A percentile compares a stretch with the other conserved stretches of the same genome.
These are phyloP conservation scores for Fusarium incarnatum DNA, from an alignment of 2,329 filamentous ascomycete species.

Conservation along the genomic window DNA sequence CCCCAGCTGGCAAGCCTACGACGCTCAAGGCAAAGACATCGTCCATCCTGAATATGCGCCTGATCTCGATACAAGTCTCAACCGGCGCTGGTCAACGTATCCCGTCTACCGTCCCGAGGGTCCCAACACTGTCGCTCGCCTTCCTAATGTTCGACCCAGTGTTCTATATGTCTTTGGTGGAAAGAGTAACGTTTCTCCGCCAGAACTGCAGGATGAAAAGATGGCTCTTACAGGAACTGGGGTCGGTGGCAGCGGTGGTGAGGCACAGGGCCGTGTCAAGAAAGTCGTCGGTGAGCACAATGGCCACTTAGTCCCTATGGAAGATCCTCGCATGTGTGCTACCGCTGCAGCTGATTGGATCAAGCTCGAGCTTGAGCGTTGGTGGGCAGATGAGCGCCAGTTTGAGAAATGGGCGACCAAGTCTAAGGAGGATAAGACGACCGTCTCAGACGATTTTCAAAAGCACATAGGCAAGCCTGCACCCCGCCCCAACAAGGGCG, in stretches of 20 bases:
- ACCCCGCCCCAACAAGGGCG: conserved; percentile 18
- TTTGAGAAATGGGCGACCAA: conserved; percentile 68
- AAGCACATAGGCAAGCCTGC: conserved; percentile 60
- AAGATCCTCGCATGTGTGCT: conserved; percentile 76
- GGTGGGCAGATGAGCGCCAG: conserved; percentile 66
- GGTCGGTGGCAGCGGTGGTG: conserved; percentile 75
- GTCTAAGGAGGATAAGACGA: conserved; percentile 65
- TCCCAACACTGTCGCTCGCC: conserved; percentile 63
- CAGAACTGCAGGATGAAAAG: conserved; percentile 66
- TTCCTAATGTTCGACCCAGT: conserved; percentile 72
- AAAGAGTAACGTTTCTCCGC: conserved; percentile 66
- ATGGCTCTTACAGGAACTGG: conserved; percentile 73
- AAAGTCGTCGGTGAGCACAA: conserved; percentile 71
- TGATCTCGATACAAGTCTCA: conserved; percentile 59
- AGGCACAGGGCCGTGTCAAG: conserved; percentile 72
- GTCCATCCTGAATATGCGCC: conserved; percentile 56
- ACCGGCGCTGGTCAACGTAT: conserved; percentile 53
- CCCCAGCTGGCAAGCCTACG: conserved; percentile 63
- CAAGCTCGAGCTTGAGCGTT: conserved; percentile 65
- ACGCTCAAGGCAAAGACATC: conserved; percentile 52
- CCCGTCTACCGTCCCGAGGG: conserved; percentile 78
- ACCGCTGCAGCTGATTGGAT: conserved; percentile 68
- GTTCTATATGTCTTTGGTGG: conserved; percentile 78
- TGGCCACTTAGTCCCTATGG: conserved; percentile 88
- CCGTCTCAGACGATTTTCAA: conserved; percentile 62